Evolutionary conservation across 1,284 basidiomycete species (phyloP), one percentile per base, ranked within the genome.

Genomic region (Amylostereum areolatum): DNA sequence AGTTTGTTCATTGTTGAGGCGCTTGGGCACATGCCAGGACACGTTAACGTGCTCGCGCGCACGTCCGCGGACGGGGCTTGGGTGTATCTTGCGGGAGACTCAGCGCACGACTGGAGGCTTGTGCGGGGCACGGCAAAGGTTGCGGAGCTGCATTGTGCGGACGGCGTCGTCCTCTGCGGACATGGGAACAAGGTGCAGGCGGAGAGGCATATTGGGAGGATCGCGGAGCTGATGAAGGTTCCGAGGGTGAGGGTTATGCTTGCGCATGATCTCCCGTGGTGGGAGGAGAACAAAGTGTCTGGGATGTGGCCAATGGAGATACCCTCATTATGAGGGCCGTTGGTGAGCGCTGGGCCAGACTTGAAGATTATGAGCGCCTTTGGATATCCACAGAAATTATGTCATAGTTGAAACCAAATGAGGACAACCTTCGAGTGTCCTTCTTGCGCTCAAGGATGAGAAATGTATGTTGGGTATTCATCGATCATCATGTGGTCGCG

Each of bases 41-140:
- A 82, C 56, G 51, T 83, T 48, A 78, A 75, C 50, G 57, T 75
- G 25, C 70, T 83, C 18, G 75, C 68, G 25, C 75, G 81, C 40
- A 83, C 80, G 28, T 78, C 77, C 4, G 40, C 67, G 8, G 71
- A 78, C 43, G 79, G 79, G 5, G 71, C 65, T 3, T 82, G 80
- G 81, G 63, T 81, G n/a, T 77, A 72, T 53, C 67, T 83, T 27
- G 79, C 68, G 1, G 78, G 73, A 0, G 80, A 82, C 58, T 73
- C 72, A 45, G 77, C 73, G 6, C 81, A 82, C 57, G 72, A 80
- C 60, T 70, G 71, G 68, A 65, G 72, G 25, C 62, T 81, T 43
- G 55, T 83, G 42, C 72, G 66, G 2, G 76, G 75, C 8, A 68
- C 74, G 54, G 66, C 66, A 18, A 53, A 66, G 2, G 69, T 81